These are phyloP conservation scores for Chaetomium fimeti DNA, from an alignment of 495 filamentous ascomycete genomes.

Conservation along the genomic window DNA sequence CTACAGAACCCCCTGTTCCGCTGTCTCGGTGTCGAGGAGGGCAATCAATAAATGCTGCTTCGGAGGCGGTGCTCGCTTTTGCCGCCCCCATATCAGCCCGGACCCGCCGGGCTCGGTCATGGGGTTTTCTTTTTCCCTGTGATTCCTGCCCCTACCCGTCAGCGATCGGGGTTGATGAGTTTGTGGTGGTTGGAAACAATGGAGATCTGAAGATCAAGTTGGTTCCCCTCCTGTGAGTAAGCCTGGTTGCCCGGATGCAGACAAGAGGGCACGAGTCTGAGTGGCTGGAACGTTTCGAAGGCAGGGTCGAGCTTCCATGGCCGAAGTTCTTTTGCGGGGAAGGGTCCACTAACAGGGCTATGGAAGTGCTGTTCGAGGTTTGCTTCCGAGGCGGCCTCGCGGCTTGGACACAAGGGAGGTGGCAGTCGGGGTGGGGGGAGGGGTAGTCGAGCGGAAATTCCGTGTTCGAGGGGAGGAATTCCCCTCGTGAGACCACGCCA, in stretches of 20 bases:
- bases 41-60: background rate
- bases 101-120: background rate
- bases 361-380: background rate
- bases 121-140: background rate
- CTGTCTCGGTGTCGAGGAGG: background rate
- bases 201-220: conserved; percentile 14
- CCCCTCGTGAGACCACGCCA: background rate
- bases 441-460: background rate
- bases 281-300: background rate
- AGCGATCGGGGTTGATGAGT: background rate
- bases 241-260: conserved; percentile 2
- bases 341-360: conserved; percentile 4
- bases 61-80: too few species aligned
- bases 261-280: background rate
- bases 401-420: background rate
- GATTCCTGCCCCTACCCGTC: background rate
- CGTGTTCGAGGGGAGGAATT: background rate
- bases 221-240: background rate
- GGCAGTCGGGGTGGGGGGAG: background rate
- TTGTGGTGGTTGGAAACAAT: background rate
- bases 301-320: background rate
- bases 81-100: too few species aligned
- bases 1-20: background rate
- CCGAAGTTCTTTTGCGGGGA: background rate
- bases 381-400: background rate